Conservation (phyloP, 2,329 filamentous ascomycete genomes). For the Cylindrodendrum hubeiense region DNA sequence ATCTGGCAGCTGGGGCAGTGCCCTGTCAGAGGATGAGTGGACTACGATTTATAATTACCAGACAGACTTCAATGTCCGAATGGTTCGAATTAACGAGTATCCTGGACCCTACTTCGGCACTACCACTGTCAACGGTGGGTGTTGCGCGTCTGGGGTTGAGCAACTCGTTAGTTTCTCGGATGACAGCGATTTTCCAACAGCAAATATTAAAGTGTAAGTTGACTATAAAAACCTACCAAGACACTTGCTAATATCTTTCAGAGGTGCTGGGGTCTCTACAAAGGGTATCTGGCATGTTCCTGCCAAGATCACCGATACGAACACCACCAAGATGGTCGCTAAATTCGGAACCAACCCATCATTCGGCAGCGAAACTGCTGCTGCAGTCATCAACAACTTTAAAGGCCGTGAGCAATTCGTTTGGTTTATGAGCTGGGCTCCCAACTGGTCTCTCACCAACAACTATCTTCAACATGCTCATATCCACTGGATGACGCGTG, state of each 20-base stretch:
- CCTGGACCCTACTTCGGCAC: conserved; percentile 26
- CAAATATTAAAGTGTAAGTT: conserved; percentile 30
- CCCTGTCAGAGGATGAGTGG: conserved; percentile 28
- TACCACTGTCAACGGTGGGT: not conserved
- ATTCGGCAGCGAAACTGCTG: conserved; percentile 26
- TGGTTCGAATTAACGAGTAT: conserved; percentile 35
- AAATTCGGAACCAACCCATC: conserved; percentile 27
- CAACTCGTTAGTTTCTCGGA: conserved; percentile 31
- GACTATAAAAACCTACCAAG: not conserved
- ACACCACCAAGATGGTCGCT: conserved; percentile 25
- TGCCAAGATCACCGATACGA: conserved; percentile 26
- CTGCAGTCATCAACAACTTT: conserved; percentile 32
- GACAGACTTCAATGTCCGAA: conserved; percentile 24
- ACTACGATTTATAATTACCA: conserved; percentile 28
- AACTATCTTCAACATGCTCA: conserved; percentile 31
- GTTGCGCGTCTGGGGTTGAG: conserved; percentile 6
- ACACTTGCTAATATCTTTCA: not conserved
- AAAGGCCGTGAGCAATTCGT: conserved; percentile 34
- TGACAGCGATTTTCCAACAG: conserved; percentile 26
- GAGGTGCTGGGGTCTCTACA: conserved; percentile 27
- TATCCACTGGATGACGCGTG: conserved; percentile 35
- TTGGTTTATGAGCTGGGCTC: conserved; percentile 35
- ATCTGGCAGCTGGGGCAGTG: conserved; percentile 25
- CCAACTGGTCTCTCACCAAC: conserved; percentile 29
- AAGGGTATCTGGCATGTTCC: conserved; percentile 33